Conservation (phyloP, 352 stramenopile species). For the Albugo candida region DNA sequence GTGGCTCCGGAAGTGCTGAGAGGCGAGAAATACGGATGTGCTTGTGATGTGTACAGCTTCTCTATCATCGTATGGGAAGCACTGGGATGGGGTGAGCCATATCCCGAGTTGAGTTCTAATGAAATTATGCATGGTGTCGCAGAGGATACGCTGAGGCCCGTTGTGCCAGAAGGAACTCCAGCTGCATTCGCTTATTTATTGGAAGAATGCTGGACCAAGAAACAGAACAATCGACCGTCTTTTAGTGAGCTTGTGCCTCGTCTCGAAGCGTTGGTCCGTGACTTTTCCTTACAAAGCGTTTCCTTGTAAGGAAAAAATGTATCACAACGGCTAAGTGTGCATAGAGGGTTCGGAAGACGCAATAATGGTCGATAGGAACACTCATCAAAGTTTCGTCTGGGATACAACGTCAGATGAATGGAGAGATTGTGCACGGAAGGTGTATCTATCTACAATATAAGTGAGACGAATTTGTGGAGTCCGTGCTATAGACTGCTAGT, state of each 20-base stretch:
- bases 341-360: no score
- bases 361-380: no score
- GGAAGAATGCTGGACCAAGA: slow-evolving; percentile 72
- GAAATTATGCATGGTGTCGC: slow-evolving; percentile 77
- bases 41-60: slow-evolving; percentile 75
- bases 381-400: no score
- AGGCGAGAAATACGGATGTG: slow-evolving; percentile 62
- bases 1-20: slow-evolving; percentile 58
- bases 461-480: no score
- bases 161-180: slow-evolving; percentile 44
- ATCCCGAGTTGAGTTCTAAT: slow-evolving; percentile 55
- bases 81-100: slow-evolving; percentile 59
- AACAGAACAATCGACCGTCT: slow-evolving; percentile 52
- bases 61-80: slow-evolving; percentile 81
- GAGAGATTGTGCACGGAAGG: no score
- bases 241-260: slow-evolving; percentile 70
- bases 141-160: slow-evolving; percentile 47
- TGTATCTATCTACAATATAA: no score
- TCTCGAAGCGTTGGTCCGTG: slow-evolving; percentile 60
- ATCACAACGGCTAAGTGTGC: no score
- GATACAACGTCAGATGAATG: no score
- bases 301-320: neutral
- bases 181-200: slow-evolving; percentile 27
- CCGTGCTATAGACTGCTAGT: no score
- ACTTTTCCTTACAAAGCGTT: slow-evolving; percentile 21